Conservation (phyloP, 805 yeast species). For the Scheffersomyces coipomensis region DNA sequence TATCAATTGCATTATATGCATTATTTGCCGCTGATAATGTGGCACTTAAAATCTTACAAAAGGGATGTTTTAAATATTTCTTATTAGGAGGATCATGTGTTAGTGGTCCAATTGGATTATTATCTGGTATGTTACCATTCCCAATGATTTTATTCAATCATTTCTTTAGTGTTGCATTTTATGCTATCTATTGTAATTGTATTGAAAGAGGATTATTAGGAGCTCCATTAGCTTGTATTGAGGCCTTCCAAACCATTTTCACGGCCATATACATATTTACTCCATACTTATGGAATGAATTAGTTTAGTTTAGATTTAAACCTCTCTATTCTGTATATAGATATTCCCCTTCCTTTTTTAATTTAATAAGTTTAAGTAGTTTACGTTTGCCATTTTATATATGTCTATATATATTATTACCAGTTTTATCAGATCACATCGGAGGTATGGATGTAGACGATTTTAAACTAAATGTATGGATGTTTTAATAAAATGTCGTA, state of each 20-base stretch:
- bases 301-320: conserved; percentile 17
- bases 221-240: conserved; percentile 68
- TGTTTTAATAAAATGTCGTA: too few relatives aligned
- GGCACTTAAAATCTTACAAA: conserved; percentile 67
- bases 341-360: too few relatives aligned
- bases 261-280: conserved; percentile 79
- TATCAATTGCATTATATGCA: conserved; percentile 86
- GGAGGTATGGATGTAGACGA: too few relatives aligned
- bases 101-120: conserved; percentile 74
- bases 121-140: conserved; percentile 76
- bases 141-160: conserved; percentile 78
- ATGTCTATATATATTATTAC: too few relatives aligned
- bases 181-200: conserved; percentile 71
- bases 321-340: too few relatives aligned
- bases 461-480: too few relatives aligned
- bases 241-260: conserved; percentile 63
- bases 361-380: too few relatives aligned
- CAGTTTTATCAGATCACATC: too few relatives aligned
- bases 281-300: conserved; percentile 66
- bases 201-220: conserved; percentile 60
- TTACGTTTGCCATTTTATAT: too few relatives aligned
- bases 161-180: conserved; percentile 88
- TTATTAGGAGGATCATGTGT: conserved; percentile 79
- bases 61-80: conserved; percentile 88
- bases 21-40: conserved; percentile 83